phyloP scores from a whole-genome alignment of 192 early-diverging fungal genomes.

The Diversispora epigaea region DNA sequence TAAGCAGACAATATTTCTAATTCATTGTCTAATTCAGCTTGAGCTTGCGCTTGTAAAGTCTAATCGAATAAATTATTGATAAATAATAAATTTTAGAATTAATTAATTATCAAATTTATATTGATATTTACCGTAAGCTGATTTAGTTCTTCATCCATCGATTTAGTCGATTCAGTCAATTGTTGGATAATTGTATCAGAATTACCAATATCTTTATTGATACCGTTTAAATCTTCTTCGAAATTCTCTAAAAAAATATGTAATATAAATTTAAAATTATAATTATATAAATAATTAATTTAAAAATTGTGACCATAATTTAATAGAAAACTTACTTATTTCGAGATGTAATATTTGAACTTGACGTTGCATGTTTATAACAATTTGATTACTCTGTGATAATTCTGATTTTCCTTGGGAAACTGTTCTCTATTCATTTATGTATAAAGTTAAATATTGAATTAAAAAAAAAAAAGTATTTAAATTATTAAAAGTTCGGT shows the following conservation, averaged over 20 bases:
- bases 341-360: constrained; percentile 68
- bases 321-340: constrained; percentile 51
- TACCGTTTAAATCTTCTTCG: constrained; percentile 46
- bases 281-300: neutral
- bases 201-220: constrained; percentile 48
- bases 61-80: neutral
- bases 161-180: constrained; percentile 44
- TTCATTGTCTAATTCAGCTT: constrained; percentile 61
- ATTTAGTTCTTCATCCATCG: constrained; percentile 36
- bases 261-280: neutral
- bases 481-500: neutral
- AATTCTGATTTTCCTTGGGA: constrained; percentile 63
- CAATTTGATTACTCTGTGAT: constrained; percentile 46
- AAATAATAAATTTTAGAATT: neutral
- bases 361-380: constrained; percentile 66
- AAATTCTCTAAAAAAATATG: constrained; percentile 49
- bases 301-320: neutral
- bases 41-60: constrained; percentile 47
- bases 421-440: constrained; percentile 58
- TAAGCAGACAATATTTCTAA: constrained; percentile 65
- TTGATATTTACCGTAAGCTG: neutral
- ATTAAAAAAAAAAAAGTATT: constrained; percentile 11
- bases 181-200: constrained; percentile 50
- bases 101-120: neutral
- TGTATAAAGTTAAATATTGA: too few relatives aligned